These are phyloP conservation scores for Sclerotinia minor DNA, from an alignment of 2,329 filamentous ascomycete genomes.

Conservation along the genomic window DNA sequence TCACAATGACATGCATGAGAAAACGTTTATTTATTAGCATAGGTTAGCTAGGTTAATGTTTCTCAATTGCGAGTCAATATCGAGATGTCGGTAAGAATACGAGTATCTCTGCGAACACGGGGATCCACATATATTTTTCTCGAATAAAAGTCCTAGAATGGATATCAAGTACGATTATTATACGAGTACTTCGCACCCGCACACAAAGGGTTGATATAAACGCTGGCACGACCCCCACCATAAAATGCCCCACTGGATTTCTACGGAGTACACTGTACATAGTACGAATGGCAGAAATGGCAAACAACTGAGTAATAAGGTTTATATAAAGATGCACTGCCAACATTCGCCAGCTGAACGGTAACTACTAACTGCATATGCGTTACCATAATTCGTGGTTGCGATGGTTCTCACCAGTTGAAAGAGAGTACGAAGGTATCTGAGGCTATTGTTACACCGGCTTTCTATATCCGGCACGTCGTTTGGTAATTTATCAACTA, in stretches of 20 bases:
- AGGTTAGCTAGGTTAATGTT: no score
- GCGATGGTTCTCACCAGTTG: not conserved
- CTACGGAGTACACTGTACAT: no score
- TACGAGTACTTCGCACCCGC: no score
- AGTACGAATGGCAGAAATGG: not conserved
- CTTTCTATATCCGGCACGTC: no score
- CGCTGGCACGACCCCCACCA: conserved; percentile 1
- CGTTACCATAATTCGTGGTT: not conserved
- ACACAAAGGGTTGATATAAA: conserved; percentile 3
- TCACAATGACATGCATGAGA: conserved; percentile 1
- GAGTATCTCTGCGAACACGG: not conserved
- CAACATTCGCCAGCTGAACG: conserved; percentile 4
- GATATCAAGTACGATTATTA: not conserved
- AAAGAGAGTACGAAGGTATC: not conserved
- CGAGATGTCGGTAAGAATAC: conserved; percentile 6
- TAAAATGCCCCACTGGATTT: not conserved
- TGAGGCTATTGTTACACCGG: no score
- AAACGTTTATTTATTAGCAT: not conserved
- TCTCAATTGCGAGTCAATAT: not conserved
- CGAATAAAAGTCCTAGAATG: not conserved
- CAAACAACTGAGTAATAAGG: not conserved
- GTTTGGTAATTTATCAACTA: no score
- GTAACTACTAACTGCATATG: not conserved
- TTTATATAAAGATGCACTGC: not conserved
- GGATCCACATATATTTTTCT: not conserved